Percentiles rank a stretch among this genome's conserved stretches.
phyloP scores from a whole-genome alignment of 257 asterid species.

The Fraxinus cuspidata region DNA sequence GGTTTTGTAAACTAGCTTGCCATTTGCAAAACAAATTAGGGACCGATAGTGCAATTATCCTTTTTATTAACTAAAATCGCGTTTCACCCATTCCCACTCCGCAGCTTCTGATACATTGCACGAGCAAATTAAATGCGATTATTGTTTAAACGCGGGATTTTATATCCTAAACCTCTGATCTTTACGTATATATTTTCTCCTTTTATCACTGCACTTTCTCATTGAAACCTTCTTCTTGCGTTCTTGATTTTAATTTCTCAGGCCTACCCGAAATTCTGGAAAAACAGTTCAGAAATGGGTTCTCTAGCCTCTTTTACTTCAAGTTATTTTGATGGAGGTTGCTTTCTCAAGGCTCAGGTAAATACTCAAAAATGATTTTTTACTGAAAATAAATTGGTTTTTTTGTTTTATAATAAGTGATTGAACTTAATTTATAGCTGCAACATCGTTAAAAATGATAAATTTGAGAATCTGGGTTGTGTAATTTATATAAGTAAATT shows the following conservation, averaged over 20 bases:
- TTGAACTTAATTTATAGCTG: neutral
- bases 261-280: neutral
- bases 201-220: neutral
- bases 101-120: no score
- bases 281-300: neutral
- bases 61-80: no score
- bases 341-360: slow-evolving; percentile 24
- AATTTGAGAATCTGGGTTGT: neutral
- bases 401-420: neutral
- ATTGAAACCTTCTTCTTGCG: neutral
- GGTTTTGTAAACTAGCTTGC: no score
- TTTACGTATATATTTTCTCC: neutral
- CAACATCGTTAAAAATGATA: neutral
- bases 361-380: neutral
- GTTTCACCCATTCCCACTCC: no score
- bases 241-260: neutral
- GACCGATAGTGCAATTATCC: no score
- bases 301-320: slow-evolving; percentile 15
- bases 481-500: neutral
- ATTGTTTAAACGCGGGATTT: no score
- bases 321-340: slow-evolving; percentile 1
- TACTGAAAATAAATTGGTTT: neutral
- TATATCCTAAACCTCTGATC: no score
- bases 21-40: no score
- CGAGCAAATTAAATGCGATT: no score